A percentile compares a stretch with the other conserved stretches of the same genome.
Evolutionary conservation across 495 filamentous ascomycete genomes (phyloP).

Genomic region (Trichocladium antarcticum): DNA sequence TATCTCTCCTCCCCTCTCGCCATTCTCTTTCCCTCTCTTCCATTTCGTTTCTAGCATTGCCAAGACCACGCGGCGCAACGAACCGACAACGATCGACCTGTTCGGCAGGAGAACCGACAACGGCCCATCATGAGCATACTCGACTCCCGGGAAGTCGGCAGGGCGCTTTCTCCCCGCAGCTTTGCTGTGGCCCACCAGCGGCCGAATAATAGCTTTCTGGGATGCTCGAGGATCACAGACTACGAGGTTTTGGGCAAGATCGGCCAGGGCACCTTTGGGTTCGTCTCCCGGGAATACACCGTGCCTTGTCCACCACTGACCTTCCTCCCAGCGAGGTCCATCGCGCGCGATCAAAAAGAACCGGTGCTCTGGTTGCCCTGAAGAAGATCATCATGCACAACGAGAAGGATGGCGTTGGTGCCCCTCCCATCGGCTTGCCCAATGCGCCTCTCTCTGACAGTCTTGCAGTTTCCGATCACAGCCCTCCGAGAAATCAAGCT

Average conservation of each 20-base stretch:
- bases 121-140: slow-evolving; percentile 19
- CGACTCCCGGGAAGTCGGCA: slow-evolving; percentile 10
- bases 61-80: neutral
- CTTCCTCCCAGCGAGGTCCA: slow-evolving; percentile 63
- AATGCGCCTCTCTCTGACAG: neutral
- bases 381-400: slow-evolving; percentile 94
- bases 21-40: neutral
- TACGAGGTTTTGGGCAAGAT: slow-evolving; percentile 87
- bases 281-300: slow-evolving; percentile 13
- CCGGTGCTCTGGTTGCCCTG: slow-evolving; percentile 63
- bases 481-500: slow-evolving; percentile 87
- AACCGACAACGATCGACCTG: neutral
- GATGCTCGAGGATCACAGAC: slow-evolving; percentile 76
- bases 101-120: neutral
- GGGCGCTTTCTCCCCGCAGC: slow-evolving; percentile 29
- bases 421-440: neutral
- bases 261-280: slow-evolving; percentile 97
- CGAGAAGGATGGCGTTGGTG: slow-evolving; percentile 65
- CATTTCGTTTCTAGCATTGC: neutral
- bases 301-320: slow-evolving; percentile 11
- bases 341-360: slow-evolving; percentile 68
- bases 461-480: slow-evolving; percentile 58
- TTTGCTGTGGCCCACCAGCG: slow-evolving; percentile 38
- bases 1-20: neutral
- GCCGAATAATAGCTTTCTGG: slow-evolving; percentile 50